phyloP scores from a whole-genome alignment of 768 basidiomycete genomes.

The Tulasnella sp. region DNA sequence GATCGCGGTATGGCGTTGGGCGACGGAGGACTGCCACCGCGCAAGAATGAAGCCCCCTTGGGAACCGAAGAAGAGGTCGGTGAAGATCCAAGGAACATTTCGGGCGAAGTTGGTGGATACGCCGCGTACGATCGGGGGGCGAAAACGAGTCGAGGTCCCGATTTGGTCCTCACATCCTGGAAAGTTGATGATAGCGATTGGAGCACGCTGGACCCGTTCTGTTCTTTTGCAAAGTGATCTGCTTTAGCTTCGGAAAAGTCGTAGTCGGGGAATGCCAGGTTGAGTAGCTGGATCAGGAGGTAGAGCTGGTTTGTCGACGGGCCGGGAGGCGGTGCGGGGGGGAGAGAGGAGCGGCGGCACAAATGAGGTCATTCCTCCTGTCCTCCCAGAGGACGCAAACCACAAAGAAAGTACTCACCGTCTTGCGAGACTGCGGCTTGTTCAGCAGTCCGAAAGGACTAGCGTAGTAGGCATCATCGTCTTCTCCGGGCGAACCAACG shows the following conservation, averaged over 20 bases:
- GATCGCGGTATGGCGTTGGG: not conserved
- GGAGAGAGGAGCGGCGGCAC: no score
- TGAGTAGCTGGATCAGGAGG: conserved; percentile 92
- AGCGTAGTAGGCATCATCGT: conserved; percentile 34
- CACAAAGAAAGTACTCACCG: conserved; percentile 34
- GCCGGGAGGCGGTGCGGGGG: not conserved
- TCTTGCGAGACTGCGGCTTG: conserved; percentile 80
- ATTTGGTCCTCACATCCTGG: conserved; percentile 49
- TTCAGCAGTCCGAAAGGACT: conserved; percentile 87
- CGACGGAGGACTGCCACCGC: not conserved
- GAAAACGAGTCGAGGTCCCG: conserved; percentile 53
- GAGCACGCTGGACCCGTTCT: conserved; percentile 62
- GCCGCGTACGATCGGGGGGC: conserved; percentile 82
- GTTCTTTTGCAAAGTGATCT: conserved; percentile 81
- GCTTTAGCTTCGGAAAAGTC: conserved; percentile 93
- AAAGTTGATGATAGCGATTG: conserved; percentile 82
- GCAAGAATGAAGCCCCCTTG: not conserved
- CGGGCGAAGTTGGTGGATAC: conserved; percentile 68
- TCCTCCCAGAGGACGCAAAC: not conserved
- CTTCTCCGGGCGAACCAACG: conserved; percentile 69
- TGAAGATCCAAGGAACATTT: conserved; percentile 34
- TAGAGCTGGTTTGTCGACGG: conserved; percentile 49
- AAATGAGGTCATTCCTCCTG: not conserved
- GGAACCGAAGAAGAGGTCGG: not conserved
- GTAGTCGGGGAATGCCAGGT: conserved; percentile 95